Evolutionary conservation across 129 eudicot genomes (phyloP).

Genomic region (Escallonia rubra): DNA sequence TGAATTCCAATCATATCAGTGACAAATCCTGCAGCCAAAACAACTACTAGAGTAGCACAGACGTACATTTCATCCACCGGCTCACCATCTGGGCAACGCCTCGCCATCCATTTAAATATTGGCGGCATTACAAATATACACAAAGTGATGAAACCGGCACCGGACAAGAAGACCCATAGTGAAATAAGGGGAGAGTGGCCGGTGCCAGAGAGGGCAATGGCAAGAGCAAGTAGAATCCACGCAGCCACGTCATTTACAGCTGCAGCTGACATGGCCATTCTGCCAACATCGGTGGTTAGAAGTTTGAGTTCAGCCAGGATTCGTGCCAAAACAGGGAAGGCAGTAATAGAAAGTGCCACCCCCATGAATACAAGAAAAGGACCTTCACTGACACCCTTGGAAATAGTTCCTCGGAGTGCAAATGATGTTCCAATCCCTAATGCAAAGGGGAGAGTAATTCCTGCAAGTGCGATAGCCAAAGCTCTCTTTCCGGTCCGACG

Average conservation of each 20-base stretch:
- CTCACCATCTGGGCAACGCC: conserved; percentile 66
- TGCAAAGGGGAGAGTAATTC: conserved; percentile 58
- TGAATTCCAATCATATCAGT: conserved; percentile 80
- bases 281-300: conserved; percentile 74
- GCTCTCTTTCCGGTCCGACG: conserved; percentile 63
- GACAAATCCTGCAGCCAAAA: conserved; percentile 66
- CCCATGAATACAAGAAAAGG: conserved; percentile 88
- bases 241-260: conserved; percentile 87
- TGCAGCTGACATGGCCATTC: conserved; percentile 92
- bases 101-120: conserved; percentile 57
- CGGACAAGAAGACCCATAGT: conserved; percentile 64
- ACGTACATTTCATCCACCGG: conserved; percentile 69
- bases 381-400: conserved; percentile 40
- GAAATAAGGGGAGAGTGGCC: conserved; percentile 55
- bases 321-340: conserved; percentile 84
- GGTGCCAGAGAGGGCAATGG: conserved; percentile 66
- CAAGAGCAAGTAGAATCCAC: conserved; percentile 75
- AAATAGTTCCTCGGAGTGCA: conserved; percentile 37
- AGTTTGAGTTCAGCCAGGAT: conserved; percentile 85
- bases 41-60: conserved; percentile 57
- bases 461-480: conserved; percentile 49
- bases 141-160: conserved; percentile 38
- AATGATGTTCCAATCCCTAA: conserved; percentile 67
- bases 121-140: conserved; percentile 53
- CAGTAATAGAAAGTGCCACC: conserved; percentile 82